Base-by-base conservation (phyloP, 2,329 filamentous ascomycete species). In the Colletotrichum graminicola region DNA sequence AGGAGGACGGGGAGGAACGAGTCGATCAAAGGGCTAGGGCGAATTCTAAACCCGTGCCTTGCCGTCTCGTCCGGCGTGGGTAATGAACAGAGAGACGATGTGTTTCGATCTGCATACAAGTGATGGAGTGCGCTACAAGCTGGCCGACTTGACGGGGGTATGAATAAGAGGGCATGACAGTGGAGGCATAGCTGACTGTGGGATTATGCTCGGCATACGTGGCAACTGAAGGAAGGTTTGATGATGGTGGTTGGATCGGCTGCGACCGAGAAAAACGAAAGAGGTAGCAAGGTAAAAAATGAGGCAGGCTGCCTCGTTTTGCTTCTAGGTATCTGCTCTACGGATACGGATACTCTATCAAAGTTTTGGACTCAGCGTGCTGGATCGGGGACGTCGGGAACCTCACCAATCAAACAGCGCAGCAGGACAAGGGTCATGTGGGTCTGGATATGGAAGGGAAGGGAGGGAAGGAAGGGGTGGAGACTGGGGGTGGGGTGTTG, bases 341-440 rank as follows among this genome's bases (percentile, higher is more conserved):
- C n/a, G n/a, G n/a, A n/a, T n/a, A n/a, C n/a, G n/a, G n/a, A n/a
- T n/a, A 8, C 34, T 34, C n/a, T 18, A 21, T 49, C 29, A 60
- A 65, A 41, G 54, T 66, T 66, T 29, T 51, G 10, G 41, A 26
- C 36, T 54, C 45, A 36, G 45, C 36, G 56, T 54, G 52, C 23
- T 52, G 32, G 32, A 52, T 52, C 60, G 23, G 54, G 63, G 56
- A 62, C 26, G 6, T 62, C 64, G 47, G 64, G 56, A 52, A 23
- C 49, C 21, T 52, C 11, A 3, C 61, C 49, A 63, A 55, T 63
- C 61, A 63, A 11, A 63, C 3, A 10, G 3, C 21, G 14, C 32
- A n/a, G 32, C 1, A 11, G 32, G 11, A 3, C 41, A 51, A n/a
- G 59, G 59, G 32, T 36, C 18, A 11, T 39, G 3, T n/a, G 41